A percentile compares a stretch with the other conserved stretches of the same genome.
phyloP scores from a whole-genome alignment of 2,329 filamentous ascomycete species.

The Kalmusia sp. region DNA sequence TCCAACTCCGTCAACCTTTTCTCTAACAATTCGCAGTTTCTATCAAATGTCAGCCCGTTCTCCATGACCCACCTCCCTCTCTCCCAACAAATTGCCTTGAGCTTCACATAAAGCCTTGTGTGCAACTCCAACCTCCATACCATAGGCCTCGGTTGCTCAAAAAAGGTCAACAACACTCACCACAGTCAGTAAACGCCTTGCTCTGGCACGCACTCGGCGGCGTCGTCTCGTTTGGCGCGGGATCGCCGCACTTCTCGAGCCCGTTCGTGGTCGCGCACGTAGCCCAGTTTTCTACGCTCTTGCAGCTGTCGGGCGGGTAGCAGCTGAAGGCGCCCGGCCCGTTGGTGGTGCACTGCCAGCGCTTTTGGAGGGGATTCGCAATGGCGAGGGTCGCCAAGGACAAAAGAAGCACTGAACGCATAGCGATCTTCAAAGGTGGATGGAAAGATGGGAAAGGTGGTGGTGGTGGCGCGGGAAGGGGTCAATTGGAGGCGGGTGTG shows the following conservation, averaged over 20 bases:
- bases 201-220: background rate
- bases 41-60: background rate
- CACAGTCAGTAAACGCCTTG: background rate
- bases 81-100: background rate
- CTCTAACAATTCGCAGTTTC: background rate
- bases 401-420: background rate
- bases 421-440: background rate
- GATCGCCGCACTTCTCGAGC: slow-evolving; percentile 7
- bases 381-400: background rate
- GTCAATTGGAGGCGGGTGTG: background rate
- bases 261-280: background rate
- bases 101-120: too few relatives aligned
- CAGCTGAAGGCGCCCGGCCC: slow-evolving; percentile 5
- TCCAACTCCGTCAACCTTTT: too few relatives aligned
- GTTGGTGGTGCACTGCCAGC: slow-evolving; percentile 4
- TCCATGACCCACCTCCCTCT: background rate
- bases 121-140: too few relatives aligned
- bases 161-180: background rate
- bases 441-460: background rate
- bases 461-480: too few relatives aligned
- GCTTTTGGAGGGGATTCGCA: background rate
- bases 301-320: background rate
- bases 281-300: slow-evolving; percentile 1
- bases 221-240: slow-evolving; percentile 1
- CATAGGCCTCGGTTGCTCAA: too few relatives aligned